Base-by-base conservation (phyloP, 1,284 basidiomycete species). In the Hymenochaete sp. region DNA sequence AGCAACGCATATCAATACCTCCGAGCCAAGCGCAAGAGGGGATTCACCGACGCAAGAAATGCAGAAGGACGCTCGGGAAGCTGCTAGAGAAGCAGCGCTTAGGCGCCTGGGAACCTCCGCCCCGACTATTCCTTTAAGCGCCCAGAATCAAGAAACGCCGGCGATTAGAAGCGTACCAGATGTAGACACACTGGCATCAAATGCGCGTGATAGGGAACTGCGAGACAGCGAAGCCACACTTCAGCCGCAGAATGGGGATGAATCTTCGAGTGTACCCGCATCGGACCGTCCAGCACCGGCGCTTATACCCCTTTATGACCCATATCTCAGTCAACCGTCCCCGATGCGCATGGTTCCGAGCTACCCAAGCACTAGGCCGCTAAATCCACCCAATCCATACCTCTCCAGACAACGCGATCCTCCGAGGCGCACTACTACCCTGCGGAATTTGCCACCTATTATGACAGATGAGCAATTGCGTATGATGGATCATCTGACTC, bases 401-500 rank as follows among this genome's bases (percentile, higher is more conserved):
- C 32, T 5, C 13, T 4, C 21, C 5, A 8, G 32, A 5, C 14
- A n/a, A 35, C 4, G 21, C 14, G 32, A 5, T 19, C 36, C 16
- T 44, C 16, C 55, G 49, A 31, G 45, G n/a, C n/a, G n/a, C n/a
- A n/a, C n/a, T n/a, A n/a, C n/a, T n/a, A n/a, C n/a, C n/a, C n/a
- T n/a, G n/a, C n/a, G n/a, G n/a, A n/a, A 61, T 53, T 64, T 73
- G 43, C 80, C 71, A 41, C 66, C 68, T 33, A 67, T 60, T 43
- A 57, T 79, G 52, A 78, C 72, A 28, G 77, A 77, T 35, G 72
- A 72, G 45, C 82, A 81, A 56, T 67, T 85, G 25, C 64, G 62
- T 18, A 59, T 68, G 27, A 64, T 85, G 58, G 84, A 88, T 52
- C 63, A 57, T 27, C 58, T 82, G 24, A 85, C 83, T 16, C 68